phyloP scores from a whole-genome alignment of 805 yeast species.

The Kazachstania bromeliacearum region DNA sequence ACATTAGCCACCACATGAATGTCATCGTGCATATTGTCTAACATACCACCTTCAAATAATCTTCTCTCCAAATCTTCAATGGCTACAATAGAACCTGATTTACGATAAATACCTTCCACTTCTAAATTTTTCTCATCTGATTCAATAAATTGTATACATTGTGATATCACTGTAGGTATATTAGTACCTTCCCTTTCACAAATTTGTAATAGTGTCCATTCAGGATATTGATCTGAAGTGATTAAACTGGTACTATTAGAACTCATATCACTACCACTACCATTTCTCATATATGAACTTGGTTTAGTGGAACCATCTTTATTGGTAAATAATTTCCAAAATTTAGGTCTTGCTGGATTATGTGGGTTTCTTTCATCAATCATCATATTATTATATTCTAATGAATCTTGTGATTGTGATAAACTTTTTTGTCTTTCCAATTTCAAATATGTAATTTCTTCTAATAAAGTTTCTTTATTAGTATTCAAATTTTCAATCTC shows the following conservation, averaged over 20 bases:
- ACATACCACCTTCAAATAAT: slow-evolving; percentile 13
- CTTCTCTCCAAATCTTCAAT: slow-evolving; percentile 25
- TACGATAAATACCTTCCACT: slow-evolving; percentile 81
- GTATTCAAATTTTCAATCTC: slow-evolving; percentile 45
- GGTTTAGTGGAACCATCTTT: slow-evolving; percentile 4
- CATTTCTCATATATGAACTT: too few relatives aligned
- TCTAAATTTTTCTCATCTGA: slow-evolving; percentile 41
- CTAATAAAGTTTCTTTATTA: slow-evolving; percentile 38
- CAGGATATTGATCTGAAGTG: neutral
- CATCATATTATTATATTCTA: neutral
- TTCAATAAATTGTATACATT: slow-evolving; percentile 60
- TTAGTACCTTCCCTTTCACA: slow-evolving; percentile 49
- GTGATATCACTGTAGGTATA: slow-evolving; percentile 63
- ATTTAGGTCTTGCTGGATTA: slow-evolving; percentile 19
- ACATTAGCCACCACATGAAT: slow-evolving; percentile 81
- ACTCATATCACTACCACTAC: neutral
- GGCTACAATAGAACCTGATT: slow-evolving; percentile 68
- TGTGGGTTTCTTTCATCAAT: neutral
- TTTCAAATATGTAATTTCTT: slow-evolving; percentile 35
- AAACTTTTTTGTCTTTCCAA: slow-evolving; percentile 1
- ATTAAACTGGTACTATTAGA: slow-evolving; percentile 1
- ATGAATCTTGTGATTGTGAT: neutral
- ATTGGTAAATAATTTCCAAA: slow-evolving; percentile 27
- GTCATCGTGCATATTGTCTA: slow-evolving; percentile 43
- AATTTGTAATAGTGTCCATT: slow-evolving; percentile 50